phyloP scores from a whole-genome alignment of 331 rosid genomes.

The Malus hybrid region DNA sequence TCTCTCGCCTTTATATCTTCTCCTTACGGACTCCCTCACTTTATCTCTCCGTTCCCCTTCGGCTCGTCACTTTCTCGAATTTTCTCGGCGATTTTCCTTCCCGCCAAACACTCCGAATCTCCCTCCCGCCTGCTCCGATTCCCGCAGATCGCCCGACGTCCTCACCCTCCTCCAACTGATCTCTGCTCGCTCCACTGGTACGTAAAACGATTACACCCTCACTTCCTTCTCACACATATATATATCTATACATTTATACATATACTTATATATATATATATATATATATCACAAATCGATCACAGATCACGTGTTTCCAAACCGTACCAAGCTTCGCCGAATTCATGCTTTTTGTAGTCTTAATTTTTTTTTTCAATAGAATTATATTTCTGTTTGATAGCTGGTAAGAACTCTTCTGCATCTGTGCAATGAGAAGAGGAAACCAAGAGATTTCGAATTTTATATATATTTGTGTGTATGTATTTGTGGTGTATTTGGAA shows the following conservation, averaged over 20 bases:
- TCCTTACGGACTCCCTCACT: not conserved
- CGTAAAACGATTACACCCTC: conserved; percentile 33
- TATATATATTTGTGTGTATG: not conserved
- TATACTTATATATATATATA: not conserved
- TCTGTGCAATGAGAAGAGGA: not conserved
- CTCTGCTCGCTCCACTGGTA: conserved; percentile 36
- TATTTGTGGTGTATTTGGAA: not conserved
- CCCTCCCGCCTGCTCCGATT: not conserved
- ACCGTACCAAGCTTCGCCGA: not conserved
- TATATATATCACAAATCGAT: conserved; percentile 5
- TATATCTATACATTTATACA: not conserved
- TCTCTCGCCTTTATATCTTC: not conserved
- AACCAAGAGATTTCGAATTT: not conserved
- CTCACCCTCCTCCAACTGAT: conserved; percentile 31
- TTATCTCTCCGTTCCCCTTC: not conserved
- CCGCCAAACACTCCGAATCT: conserved; percentile 26
- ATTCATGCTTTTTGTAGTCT: not conserved
- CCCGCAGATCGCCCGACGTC: conserved; percentile 17
- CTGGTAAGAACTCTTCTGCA: not conserved
- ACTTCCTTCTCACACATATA: not conserved
- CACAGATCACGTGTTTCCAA: conserved; percentile 42
- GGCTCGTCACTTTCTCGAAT: conserved; percentile 39
- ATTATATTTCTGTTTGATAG: not conserved
- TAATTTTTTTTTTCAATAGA: not conserved
- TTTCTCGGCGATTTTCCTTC: conserved; percentile 53